Conservation (phyloP, 768 basidiomycete genomes). For the Agrocybe praecox region DNA sequence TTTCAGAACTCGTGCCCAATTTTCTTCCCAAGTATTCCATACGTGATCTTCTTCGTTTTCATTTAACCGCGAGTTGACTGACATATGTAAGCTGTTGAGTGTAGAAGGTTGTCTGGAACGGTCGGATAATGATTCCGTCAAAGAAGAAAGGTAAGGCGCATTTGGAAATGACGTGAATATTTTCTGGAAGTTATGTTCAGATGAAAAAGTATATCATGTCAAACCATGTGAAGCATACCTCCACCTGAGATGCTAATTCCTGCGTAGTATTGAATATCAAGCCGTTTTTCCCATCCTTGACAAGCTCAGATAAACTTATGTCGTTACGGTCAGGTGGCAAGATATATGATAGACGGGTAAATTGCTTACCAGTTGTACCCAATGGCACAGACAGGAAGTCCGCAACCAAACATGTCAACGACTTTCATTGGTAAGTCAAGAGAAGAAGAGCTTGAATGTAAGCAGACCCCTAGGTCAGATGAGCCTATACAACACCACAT, state of each 20-base stretch:
- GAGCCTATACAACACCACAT: conserved; percentile 54
- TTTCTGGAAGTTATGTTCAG: conserved; percentile 33
- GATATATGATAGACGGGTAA: neutral
- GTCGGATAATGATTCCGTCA: conserved; percentile 52
- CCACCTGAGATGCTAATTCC: conserved; percentile 73
- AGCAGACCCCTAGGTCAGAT: conserved; percentile 87
- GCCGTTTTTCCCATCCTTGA: conserved; percentile 84
- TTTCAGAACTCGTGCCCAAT: conserved; percentile 73
- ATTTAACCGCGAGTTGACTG: conserved; percentile 6
- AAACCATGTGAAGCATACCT: conserved; percentile 44
- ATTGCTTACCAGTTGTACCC: conserved; percentile 78
- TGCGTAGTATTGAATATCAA: conserved; percentile 68
- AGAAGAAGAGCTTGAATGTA: conserved; percentile 90
- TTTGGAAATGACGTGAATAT: conserved; percentile 65
- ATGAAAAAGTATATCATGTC: neutral
- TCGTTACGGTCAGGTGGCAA: neutral
- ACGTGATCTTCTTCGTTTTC: conserved; percentile 37
- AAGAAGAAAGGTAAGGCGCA: conserved; percentile 46
- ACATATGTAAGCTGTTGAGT: conserved; percentile 20
- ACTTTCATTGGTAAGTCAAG: conserved; percentile 98
- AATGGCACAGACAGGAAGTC: conserved; percentile 89
- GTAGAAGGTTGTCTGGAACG: conserved; percentile 28
- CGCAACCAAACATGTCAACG: conserved; percentile 99
- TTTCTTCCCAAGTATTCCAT: conserved; percentile 85
- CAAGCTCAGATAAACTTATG: conserved; percentile 80